Conservation (phyloP, 2,329 filamentous ascomycete species). For the Pseudogymnoascus sp. region DNA sequence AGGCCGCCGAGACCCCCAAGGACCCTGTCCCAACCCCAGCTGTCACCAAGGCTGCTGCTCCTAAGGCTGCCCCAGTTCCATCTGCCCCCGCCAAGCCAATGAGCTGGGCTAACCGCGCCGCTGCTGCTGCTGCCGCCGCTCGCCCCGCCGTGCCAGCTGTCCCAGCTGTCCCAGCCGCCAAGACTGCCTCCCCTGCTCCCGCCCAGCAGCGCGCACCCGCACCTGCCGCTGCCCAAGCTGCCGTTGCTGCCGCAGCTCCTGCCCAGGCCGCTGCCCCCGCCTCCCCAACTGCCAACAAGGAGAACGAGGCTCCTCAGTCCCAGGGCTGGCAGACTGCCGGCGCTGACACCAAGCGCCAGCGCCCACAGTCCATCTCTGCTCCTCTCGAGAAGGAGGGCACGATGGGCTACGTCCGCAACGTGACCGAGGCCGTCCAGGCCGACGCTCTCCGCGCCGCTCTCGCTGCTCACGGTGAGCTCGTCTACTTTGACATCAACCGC, state of each 20-base stretch:
- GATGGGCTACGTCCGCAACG: slow-evolving; percentile 90
- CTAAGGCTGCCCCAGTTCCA: slow-evolving; percentile 38
- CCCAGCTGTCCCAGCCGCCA: slow-evolving; percentile 38
- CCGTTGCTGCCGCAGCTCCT: slow-evolving; percentile 29
- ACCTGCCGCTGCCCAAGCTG: slow-evolving; percentile 33
- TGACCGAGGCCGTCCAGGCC: slow-evolving; percentile 77
- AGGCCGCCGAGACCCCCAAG: slow-evolving; percentile 53
- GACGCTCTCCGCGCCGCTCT: slow-evolving; percentile 64
- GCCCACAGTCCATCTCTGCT: slow-evolving; percentile 57
- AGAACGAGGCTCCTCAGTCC: slow-evolving; percentile 25
- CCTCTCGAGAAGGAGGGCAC: slow-evolving; percentile 65
- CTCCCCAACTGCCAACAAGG: slow-evolving; percentile 35
- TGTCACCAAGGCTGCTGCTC: slow-evolving; percentile 31
- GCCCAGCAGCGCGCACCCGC: slow-evolving; percentile 46
- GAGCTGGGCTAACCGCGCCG: slow-evolving; percentile 65
- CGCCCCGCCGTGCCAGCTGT: slow-evolving; percentile 41
- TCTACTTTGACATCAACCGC: slow-evolving; percentile 70
- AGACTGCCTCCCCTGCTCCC: slow-evolving; percentile 45
- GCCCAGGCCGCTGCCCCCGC: slow-evolving; percentile 42
- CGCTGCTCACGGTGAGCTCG: slow-evolving; percentile 61
- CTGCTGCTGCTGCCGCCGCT: slow-evolving; percentile 48
- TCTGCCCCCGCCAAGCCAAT: slow-evolving; percentile 53
- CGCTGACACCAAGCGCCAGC: slow-evolving; percentile 68
- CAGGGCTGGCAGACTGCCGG: slow-evolving; percentile 76
- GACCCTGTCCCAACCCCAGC: slow-evolving; percentile 50